Evolutionary conservation across 306 rosid genomes (phyloP).

Genomic region (Malus asiatica): DNA sequence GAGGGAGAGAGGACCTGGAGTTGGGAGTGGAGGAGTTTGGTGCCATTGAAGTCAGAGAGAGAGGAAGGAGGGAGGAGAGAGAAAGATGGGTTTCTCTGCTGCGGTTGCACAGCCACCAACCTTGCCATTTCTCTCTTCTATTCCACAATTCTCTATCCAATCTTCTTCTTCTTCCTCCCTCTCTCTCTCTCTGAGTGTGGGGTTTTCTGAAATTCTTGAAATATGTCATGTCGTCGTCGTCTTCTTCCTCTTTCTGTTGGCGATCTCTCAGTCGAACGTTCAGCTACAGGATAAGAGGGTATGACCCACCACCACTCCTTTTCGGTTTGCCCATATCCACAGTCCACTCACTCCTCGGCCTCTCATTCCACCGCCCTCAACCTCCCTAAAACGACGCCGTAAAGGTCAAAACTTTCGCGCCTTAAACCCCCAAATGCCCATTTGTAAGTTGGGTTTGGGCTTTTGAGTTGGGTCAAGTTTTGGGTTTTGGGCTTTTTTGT

Average conservation of each 20-base stretch:
- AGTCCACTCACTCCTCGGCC: slow-evolving; percentile 28
- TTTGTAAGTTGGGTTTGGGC: not conserved
- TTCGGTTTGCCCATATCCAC: not conserved
- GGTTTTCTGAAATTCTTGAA: slow-evolving; percentile 16
- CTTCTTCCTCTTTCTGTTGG: slow-evolving; percentile 21
- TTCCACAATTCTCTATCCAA: not conserved
- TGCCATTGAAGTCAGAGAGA: slow-evolving; percentile 71
- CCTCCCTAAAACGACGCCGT: not conserved
- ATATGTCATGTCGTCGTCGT: slow-evolving; percentile 8
- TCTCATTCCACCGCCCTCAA: slow-evolving; percentile 20
- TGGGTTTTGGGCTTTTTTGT: not conserved
- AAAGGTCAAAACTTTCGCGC: not conserved
- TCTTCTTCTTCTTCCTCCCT: slow-evolving; percentile 3
- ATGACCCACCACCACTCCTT: slow-evolving; percentile 27
- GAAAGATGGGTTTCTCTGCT: slow-evolving; percentile 56
- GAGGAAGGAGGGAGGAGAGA: slow-evolving; percentile 90
- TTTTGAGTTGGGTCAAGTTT: not conserved
- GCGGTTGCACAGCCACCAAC: slow-evolving; percentile 54
- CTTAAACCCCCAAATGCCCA: not conserved
- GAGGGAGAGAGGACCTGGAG: slow-evolving; percentile 49
- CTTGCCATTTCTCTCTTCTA: slow-evolving; percentile 50
- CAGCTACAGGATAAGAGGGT: slow-evolving; percentile 51
- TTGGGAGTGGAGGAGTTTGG: slow-evolving; percentile 62
- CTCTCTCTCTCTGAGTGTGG: not conserved
- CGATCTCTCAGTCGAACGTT: slow-evolving; percentile 22